phyloP scores from a whole-genome alignment of 2,329 filamentous ascomycete species.

The Pseudogymnoascus sp. region DNA sequence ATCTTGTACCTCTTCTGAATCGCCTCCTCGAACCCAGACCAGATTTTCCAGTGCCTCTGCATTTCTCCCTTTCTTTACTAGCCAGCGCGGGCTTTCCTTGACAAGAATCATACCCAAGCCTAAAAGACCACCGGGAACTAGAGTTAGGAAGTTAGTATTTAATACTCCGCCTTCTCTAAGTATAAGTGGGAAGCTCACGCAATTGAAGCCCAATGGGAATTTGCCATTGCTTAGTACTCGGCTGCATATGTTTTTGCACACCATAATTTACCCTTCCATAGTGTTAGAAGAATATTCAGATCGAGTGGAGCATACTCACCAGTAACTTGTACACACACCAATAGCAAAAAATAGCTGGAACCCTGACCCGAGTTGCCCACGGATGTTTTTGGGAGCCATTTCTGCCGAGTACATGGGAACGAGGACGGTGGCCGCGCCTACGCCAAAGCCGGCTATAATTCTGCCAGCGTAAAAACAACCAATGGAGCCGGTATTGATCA shows the following conservation, averaged over 20 bases:
- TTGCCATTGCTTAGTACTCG: slow-evolving; percentile 39
- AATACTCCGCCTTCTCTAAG: no score
- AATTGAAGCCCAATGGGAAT: slow-evolving; percentile 37
- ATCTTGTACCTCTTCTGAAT: slow-evolving; percentile 28
- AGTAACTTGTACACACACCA: slow-evolving; percentile 31
- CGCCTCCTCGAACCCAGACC: slow-evolving; percentile 44
- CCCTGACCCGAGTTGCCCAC: slow-evolving; percentile 30
- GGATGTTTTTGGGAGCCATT: slow-evolving; percentile 35
- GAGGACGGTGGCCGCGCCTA: slow-evolving; percentile 37
- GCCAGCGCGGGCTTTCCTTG: slow-evolving; percentile 42
- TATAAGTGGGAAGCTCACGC: neutral
- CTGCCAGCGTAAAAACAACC: slow-evolving; percentile 38
- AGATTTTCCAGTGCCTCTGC: slow-evolving; percentile 40
- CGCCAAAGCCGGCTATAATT: slow-evolving; percentile 39
- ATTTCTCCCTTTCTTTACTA: slow-evolving; percentile 36
- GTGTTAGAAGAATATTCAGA: no score
- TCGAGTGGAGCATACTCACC: slow-evolving; percentile 8
- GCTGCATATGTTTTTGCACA: slow-evolving; percentile 31
- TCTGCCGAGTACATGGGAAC: slow-evolving; percentile 36
- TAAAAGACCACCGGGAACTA: slow-evolving; percentile 37
- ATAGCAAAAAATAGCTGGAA: slow-evolving; percentile 32
- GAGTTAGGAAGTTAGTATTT: neutral
- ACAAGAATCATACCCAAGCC: slow-evolving; percentile 41
- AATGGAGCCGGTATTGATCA: slow-evolving; percentile 37
- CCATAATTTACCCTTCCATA: slow-evolving; percentile 35